Conservation (phyloP, 2,329 filamentous ascomycete genomes). For the Venturia pyrina region DNA sequence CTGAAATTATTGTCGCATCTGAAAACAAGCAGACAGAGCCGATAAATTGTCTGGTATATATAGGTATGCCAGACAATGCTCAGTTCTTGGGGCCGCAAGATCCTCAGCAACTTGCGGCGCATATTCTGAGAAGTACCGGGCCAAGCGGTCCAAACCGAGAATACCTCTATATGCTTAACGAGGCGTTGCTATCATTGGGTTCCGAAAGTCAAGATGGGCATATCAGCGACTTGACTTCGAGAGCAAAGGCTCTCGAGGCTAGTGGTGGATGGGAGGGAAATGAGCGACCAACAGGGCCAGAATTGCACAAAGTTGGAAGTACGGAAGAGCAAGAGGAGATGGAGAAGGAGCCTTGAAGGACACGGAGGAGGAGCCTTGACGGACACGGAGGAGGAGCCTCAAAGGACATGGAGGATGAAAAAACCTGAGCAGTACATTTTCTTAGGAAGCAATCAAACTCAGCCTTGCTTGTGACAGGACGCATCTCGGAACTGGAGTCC, state of each 20-base stretch:
- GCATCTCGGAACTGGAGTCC: background rate
- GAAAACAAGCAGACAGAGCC: constrained; percentile 25
- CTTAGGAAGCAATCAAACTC: background rate
- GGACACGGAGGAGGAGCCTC: too few relatives aligned
- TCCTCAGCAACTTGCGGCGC: constrained; percentile 63
- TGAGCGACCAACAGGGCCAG: constrained; percentile 4
- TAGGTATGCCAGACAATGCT: constrained; percentile 84
- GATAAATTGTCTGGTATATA: constrained; percentile 66
- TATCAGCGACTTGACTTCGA: constrained; percentile 67
- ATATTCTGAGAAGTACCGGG: constrained; percentile 67
- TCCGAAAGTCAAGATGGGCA: constrained; percentile 73
- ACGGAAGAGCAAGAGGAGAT: constrained; percentile 53
- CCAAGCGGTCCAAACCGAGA: constrained; percentile 85
- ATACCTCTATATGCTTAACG: constrained; percentile 74
- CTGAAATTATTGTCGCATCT: constrained; percentile 16
- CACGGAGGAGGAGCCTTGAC: too few relatives aligned
- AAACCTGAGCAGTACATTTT: too few relatives aligned
- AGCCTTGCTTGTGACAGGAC: background rate
- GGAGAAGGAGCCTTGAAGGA: constrained; percentile 39
- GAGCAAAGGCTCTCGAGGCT: constrained; percentile 56
- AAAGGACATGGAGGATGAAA: too few relatives aligned
- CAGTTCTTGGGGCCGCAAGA: constrained; percentile 85
- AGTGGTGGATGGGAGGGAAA: constrained; percentile 18
- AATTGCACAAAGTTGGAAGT: constrained; percentile 36
- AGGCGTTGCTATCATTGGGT: constrained; percentile 61